phyloP scores from a whole-genome alignment of 139 green algal genomes.

The Haematococcus lacustris region DNA sequence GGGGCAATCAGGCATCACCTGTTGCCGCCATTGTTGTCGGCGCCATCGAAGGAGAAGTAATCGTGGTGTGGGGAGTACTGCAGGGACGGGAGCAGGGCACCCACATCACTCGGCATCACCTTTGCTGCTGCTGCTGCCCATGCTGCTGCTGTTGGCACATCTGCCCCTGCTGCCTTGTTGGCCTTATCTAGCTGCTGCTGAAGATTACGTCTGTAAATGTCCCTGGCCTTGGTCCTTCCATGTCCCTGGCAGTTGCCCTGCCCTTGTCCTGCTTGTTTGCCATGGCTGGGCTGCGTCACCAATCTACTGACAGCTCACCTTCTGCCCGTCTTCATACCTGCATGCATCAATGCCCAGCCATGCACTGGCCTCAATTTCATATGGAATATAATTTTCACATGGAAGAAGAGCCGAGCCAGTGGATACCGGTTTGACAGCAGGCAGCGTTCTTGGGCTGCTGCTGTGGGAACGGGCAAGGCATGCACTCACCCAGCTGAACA shows the following conservation, averaged over 20 bases:
- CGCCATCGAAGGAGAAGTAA: conserved; percentile 25
- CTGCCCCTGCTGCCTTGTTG: too few species aligned
- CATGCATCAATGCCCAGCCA: neutral
- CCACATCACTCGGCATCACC: neutral
- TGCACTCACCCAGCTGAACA: neutral
- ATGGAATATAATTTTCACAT: neutral
- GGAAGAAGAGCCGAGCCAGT: too few species aligned
- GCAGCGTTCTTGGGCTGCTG: too few species aligned
- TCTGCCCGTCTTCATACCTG: neutral
- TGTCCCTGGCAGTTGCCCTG: too few species aligned
- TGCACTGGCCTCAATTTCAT: neutral
- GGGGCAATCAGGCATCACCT: conserved; percentile 24
- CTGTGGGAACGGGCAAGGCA: too few species aligned
- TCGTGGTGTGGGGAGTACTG: conserved; percentile 18
- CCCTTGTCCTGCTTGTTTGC: too few species aligned
- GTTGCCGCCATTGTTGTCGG: conserved; percentile 48
- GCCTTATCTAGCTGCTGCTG: too few species aligned
- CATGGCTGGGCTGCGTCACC: too few species aligned
- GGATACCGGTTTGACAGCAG: too few species aligned
- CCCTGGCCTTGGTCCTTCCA: too few species aligned
- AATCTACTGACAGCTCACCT: too few species aligned
- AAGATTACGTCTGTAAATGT: too few species aligned
- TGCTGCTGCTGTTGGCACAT: neutral
- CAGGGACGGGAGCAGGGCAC: neutral
- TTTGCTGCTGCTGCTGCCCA: neutral